These are phyloP conservation scores for Starmerella davenportii DNA, from an alignment of 805 yeast genomes.

Conservation along the genomic window DNA sequence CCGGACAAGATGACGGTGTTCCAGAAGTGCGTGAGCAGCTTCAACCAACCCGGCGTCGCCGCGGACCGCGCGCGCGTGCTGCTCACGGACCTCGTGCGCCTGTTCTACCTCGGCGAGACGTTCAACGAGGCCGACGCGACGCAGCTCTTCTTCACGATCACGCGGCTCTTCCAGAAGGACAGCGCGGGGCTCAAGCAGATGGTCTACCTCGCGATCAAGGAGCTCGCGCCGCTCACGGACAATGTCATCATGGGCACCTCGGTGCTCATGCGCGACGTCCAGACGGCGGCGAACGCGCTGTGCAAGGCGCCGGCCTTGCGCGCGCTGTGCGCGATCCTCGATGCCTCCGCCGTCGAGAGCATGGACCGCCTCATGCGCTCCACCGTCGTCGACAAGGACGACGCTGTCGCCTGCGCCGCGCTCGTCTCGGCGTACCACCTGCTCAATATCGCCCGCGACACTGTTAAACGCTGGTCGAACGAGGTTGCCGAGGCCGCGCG, in stretches of 20 bases:
- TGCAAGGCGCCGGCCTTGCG: constrained; percentile 92
- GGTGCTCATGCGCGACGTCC: constrained; percentile 94
- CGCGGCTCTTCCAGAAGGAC: constrained; percentile 86
- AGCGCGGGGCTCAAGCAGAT: constrained; percentile 74
- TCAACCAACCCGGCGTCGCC: constrained; percentile 78
- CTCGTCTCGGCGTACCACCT: constrained; percentile 78
- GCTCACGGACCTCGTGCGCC: constrained; percentile 64
- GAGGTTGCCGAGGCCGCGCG: constrained; percentile 84
- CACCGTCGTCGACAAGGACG: constrained; percentile 80
- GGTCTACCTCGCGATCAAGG: constrained; percentile 87
- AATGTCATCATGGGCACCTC: constrained; percentile 96
- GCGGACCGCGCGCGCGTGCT: constrained; percentile 72
- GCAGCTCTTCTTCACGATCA: constrained; percentile 76
- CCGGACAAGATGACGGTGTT: constrained; percentile 96
- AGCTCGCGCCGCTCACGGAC: constrained; percentile 63
- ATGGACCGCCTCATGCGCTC: constrained; percentile 85
- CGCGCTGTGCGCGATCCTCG: constrained; percentile 76
- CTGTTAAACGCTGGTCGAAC: constrained; percentile 82
- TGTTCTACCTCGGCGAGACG: constrained; percentile 68
- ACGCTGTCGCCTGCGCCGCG: constrained; percentile 84
- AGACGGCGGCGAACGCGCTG: constrained; percentile 38
- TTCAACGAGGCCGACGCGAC: constrained; percentile 86
- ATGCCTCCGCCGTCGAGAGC: constrained; percentile 67
- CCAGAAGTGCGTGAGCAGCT: constrained; percentile 84
- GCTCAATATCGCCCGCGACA: constrained; percentile 75